Evolutionary conservation across 148 eudicot species (phyloP), one percentile per base, ranked within the genome.

Genomic region (Chenopodium suecicum): DNA sequence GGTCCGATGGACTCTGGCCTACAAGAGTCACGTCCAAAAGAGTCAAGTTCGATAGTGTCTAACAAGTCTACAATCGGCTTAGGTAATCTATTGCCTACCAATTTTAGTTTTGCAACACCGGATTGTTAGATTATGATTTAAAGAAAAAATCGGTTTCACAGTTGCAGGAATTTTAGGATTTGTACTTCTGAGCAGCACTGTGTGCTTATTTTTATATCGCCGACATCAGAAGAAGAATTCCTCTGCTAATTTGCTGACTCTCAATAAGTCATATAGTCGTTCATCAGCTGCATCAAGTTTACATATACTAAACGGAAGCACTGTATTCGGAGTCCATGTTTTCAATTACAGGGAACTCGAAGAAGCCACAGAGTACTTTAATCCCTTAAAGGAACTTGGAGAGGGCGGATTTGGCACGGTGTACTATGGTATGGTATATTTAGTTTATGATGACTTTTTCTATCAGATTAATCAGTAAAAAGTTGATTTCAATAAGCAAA

Each of bases 321-420:
- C 86, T 7, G 86, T 78, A 74, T 80, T 75, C 14, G 93, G 92
- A 34, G 87, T 92, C 22, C 87, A 79, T 52, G 46, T 91, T 12
- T 91, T 91, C 25, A 83, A 69, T 69, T 90, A 88, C 80, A 73
- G 50, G 13, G 90, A 89, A 37, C 91, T 93, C 31, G 89, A 89
- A 79, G 80, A 84, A 70, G 93, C 93, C 22, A 93, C 97, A 0
- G 79, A 90, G 32, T 79, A 80, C 70, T 93, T 93, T 46, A 83
- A 86, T 81, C 83, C 92, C 44, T 68, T 73, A 10, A 84, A 77
- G 69, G 92, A 88, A 73, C 89, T 93, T 22, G 97, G 97, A 75
- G 95, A 88, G 70, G 97, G 97, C 29, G 97, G 97, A 47, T 91
- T 87, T 73, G 97, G 97, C 77, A 81, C 88, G 0, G 97, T 93